These are phyloP conservation scores for Nakazawaea siamensis DNA, from an alignment of 805 yeast species.

Conservation along the genomic window DNA sequence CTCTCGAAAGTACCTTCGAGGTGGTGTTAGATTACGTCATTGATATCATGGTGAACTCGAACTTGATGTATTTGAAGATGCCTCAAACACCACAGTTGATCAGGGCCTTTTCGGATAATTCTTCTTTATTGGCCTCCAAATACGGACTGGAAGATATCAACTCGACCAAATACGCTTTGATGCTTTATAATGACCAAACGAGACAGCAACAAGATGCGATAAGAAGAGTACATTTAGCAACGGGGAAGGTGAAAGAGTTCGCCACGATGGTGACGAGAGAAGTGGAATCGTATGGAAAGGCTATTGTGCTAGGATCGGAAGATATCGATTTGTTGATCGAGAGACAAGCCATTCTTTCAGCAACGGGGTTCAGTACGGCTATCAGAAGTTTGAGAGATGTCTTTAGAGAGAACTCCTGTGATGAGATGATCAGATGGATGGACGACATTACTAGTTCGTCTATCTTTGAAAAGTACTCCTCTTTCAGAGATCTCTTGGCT, in stretches of 20 bases:
- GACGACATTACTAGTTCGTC: constrained; percentile 47
- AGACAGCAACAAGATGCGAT: constrained; percentile 71
- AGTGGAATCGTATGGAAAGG: constrained; percentile 60
- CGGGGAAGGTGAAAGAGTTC: constrained; percentile 54
- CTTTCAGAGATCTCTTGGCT: constrained; percentile 43
- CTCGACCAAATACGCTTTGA: constrained; percentile 43
- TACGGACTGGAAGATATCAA: constrained; percentile 38
- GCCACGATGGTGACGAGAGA: constrained; percentile 65
- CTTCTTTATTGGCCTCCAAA: constrained; percentile 13
- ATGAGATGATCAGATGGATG: constrained; percentile 63
- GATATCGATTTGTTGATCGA: constrained; percentile 41
- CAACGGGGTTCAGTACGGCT: constrained; percentile 60
- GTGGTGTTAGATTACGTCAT: constrained; percentile 48
- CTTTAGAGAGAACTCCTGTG: constrained; percentile 76
- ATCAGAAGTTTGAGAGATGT: constrained; percentile 61
- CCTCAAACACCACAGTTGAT: constrained; percentile 1
- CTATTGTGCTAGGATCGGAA: constrained; percentile 52
- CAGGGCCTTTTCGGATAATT: constrained; percentile 16
- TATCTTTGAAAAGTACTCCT: constrained; percentile 37
- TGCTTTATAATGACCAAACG: constrained; percentile 72
- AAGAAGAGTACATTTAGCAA: constrained; percentile 53
- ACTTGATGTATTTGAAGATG: constrained; percentile 26
- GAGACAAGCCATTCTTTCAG: constrained; percentile 46
- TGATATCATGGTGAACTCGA: constrained; percentile 48
- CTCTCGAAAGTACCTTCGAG: constrained; percentile 34